phyloP scores from a whole-genome alignment of 176 grass and related monocot genomes.

The Juncus inflexus region DNA sequence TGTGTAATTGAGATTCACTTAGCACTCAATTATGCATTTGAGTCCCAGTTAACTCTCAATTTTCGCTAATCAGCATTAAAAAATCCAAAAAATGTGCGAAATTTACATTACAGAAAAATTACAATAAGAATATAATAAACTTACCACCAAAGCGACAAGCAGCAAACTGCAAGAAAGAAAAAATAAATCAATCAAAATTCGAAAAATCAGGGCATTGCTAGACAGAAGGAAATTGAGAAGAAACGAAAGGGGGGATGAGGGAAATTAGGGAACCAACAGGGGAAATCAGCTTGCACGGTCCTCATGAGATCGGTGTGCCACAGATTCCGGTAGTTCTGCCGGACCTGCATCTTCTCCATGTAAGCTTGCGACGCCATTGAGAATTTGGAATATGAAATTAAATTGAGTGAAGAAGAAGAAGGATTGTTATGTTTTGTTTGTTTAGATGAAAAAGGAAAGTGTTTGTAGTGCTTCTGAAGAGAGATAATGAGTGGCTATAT shows the following conservation, averaged over 20 bases:
- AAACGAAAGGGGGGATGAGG: not conserved
- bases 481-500: too few relatives aligned
- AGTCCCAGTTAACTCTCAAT: not conserved
- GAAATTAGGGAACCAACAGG: conserved; percentile 34
- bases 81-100: too few relatives aligned
- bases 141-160: conserved; percentile 91
- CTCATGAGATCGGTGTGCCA: conserved; percentile 79
- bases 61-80: not conserved
- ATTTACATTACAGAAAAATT: too few relatives aligned
- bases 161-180: conserved; percentile 63
- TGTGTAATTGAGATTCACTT: too few relatives aligned
- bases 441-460: too few relatives aligned
- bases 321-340: conserved; percentile 88
- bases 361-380: conserved; percentile 59
- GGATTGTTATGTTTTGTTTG: too few relatives aligned
- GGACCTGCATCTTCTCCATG: conserved; percentile 86
- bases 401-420: too few relatives aligned
- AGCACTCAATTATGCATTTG: too few relatives aligned
- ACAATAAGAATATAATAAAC: not conserved
- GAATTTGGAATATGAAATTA: too few relatives aligned
- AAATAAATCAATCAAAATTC: not conserved
- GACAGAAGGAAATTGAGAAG: conserved; percentile 15
- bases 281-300: conserved; percentile 70
- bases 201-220: not conserved
- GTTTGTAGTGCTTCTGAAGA: too few relatives aligned